Evolutionary conservation across 768 basidiomycete genomes (phyloP), one percentile per base, ranked within the genome.

Genomic region (Cystofilobasidium macerans): DNA sequence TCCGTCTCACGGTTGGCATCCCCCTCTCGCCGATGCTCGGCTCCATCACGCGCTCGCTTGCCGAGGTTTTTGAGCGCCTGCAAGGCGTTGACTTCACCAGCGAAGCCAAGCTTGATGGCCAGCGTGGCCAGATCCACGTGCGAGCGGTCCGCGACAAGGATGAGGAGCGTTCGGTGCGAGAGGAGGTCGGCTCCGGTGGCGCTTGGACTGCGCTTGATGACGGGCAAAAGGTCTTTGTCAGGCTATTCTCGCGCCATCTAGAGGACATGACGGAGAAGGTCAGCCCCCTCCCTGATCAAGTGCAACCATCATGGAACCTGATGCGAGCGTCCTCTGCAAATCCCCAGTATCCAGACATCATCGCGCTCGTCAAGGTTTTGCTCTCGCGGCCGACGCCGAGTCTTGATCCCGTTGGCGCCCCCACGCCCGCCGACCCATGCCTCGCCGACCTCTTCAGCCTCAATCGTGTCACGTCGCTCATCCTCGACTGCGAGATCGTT

Each of bases 101-200:
- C 36, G 92, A 95, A 77, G 88, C 87, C 73, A 95, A 94, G 76
- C 88, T 92, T 71, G 92, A 95, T 71, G 92, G 78, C 0, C 78
- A 79, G 70, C 71, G 78, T 0, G 78, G 77, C 0, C 78, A 80
- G 70, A 76, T 80, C 14, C 79, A 78, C 62, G 76, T 73, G 22
- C 58, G 74, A 18, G 43, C 71, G 13, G 70, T 62, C 22, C 16
- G 48, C 24, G 54, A 57, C 13, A 32, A 13, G n/a, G 67, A 56
- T 13, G 54, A 68, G 32, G 61, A 63, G 26, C 13, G 8, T 14
- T 22, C 20, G 3, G 43, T 62, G 18, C 28, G 67, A 35, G 33
- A 35, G n/a, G 32, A 56, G 38, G 56, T 68, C 20, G 67, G 67
- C 1, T n/a, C 33, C 16, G 65, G 65, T 0, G 65, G 65, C 3